These are phyloP conservation scores for Spinellus fusiger DNA, from an alignment of 192 early-diverging fungal genomes.

Conservation along the genomic window DNA sequence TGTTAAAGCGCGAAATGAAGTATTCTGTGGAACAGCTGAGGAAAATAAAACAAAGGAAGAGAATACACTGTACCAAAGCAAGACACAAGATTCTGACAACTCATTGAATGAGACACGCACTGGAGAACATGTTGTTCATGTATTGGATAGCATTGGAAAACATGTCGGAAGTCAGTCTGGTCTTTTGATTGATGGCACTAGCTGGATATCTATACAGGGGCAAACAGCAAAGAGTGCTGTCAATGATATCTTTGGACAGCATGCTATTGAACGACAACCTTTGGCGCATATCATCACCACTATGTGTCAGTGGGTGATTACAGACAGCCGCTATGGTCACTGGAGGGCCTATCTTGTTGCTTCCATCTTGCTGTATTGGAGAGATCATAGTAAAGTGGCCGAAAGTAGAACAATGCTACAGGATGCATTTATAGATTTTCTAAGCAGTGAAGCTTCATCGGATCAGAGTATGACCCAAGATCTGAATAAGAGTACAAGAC, in stretches of 20 bases:
- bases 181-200: slow-evolving; percentile 10
- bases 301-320: slow-evolving; percentile 50
- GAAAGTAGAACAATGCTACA: slow-evolving; percentile 32
- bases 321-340: slow-evolving; percentile 36
- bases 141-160: slow-evolving; percentile 25
- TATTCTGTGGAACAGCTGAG: slow-evolving; percentile 23
- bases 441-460: slow-evolving; percentile 18
- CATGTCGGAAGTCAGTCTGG: slow-evolving; percentile 13
- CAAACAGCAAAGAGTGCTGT: slow-evolving; percentile 23
- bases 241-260: slow-evolving; percentile 8
- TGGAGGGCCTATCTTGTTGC: slow-evolving; percentile 42
- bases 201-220: slow-evolving; percentile 21
- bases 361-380: slow-evolving; percentile 38
- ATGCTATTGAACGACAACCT: neutral
- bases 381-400: slow-evolving; percentile 12
- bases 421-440: slow-evolving; percentile 42
- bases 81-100: neutral
- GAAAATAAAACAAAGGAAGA: slow-evolving; percentile 10
- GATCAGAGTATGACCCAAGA: slow-evolving; percentile 6
- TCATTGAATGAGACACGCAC: neutral
- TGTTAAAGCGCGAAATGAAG: slow-evolving; percentile 25
- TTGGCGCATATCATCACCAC: slow-evolving; percentile 26
- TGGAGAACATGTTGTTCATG: slow-evolving; percentile 23
- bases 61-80: neutral
- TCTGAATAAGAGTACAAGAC: neutral